These are phyloP conservation scores for Sordariomycetes sp. DNA, from an alignment of 2,329 filamentous ascomycete genomes.

Conservation along the genomic window DNA sequence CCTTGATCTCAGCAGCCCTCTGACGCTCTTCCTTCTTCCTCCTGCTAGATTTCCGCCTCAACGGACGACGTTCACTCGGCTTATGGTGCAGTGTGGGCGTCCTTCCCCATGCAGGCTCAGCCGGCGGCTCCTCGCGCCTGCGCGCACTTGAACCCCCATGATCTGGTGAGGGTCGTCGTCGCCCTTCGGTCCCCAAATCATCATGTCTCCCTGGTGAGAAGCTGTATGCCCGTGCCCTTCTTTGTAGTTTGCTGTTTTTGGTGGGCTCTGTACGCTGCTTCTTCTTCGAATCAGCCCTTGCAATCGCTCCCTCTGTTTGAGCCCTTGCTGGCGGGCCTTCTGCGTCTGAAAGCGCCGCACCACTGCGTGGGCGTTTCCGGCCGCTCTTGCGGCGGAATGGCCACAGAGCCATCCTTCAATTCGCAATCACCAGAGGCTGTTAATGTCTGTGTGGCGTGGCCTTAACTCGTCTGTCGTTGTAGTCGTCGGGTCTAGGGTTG, in stretches of 20 bases:
- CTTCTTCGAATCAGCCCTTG: constrained; percentile 20
- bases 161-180: constrained; percentile 11
- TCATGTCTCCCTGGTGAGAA: constrained; percentile 54
- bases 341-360: constrained; percentile 45
- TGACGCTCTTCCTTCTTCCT: constrained; percentile 65
- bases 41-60: constrained; percentile 67
- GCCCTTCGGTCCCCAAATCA: constrained; percentile 25
- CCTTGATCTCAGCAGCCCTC: constrained; percentile 80
- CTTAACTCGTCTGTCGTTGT: not conserved
- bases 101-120: constrained; percentile 22
- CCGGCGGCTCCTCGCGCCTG: constrained; percentile 4
- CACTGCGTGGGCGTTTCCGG: constrained; percentile 45
- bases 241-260: no score
- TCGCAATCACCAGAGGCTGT: not conserved
- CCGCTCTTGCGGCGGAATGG: constrained; percentile 69
- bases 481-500: not conserved
- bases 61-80: constrained; percentile 47
- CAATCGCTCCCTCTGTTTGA: constrained; percentile 19
- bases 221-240: constrained; percentile 44
- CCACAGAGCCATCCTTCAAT: constrained; percentile 65
- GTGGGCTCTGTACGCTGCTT: constrained; percentile 35
- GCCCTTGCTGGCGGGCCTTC: constrained; percentile 31
- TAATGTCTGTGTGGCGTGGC: not conserved
- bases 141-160: constrained; percentile 1
- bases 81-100: constrained; percentile 51